Evolutionary conservation across 1,284 basidiomycete genomes (phyloP), one percentile per base, ranked within the genome.

Genomic region (Fomitopsis pinicola): DNA sequence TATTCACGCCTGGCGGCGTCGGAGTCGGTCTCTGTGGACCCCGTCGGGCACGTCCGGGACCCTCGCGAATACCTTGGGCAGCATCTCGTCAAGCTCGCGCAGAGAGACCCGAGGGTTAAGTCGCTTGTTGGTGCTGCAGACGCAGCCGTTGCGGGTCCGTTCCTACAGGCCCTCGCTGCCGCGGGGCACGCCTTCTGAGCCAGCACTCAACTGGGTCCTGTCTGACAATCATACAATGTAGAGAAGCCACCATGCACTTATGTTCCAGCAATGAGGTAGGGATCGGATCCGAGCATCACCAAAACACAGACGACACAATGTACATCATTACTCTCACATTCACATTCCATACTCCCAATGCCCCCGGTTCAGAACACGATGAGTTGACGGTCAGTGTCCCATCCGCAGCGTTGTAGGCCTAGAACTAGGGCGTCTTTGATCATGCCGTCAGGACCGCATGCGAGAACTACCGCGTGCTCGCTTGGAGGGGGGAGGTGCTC

Each of bases 1-100:
- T 99, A 97, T 77, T 95, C 95, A 59, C 86, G 91, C 53, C 83
- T 99, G 10, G 95, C 94, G 0, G 93, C 97, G 0, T 90, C 91
- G 4, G 87, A 89, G 65, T 74, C 72, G 0, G 72, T 71, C 0
- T 76, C 80, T 19, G 75, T 72, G 1, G 89, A 91, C 71, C 83
- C 85, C 1, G 82, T 89, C 9, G 82, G 76, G 17, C 83, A 88
- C 67, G 81, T 88, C 1, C 75, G 74, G 19, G 82, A 91, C 69
- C 81, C 85, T 17, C 74, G 81, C 48, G 77, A 77, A 52, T 85
- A 80, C 65, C 72, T 87, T 2, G 80, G 82, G 0, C 75, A 78
- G 63, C 76, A 79, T 63, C 73, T 88, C 38, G 71, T 71, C 19
- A 63, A 67, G 40, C 63, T 74, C 35, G 57, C 69, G 42, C 67